A percentile compares a stretch with the other conserved stretches of the same genome.
These are phyloP conservation scores for Acacia confusa DNA, from an alignment of 306 rosid genomes.

Conservation along the genomic window DNA sequence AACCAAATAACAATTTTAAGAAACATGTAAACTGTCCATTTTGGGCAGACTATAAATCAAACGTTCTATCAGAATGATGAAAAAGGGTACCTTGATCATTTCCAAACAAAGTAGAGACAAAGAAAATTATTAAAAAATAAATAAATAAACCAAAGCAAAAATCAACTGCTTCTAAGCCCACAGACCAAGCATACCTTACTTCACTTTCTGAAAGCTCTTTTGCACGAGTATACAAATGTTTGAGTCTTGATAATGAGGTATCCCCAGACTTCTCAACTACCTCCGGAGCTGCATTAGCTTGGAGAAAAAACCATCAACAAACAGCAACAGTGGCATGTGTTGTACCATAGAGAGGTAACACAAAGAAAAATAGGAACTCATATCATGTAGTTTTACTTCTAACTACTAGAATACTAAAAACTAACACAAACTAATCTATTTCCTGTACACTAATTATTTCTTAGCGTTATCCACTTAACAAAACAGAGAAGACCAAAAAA, in stretches of 20 bases:
- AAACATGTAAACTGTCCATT: slow-evolving; percentile 28
- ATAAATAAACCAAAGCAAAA: slow-evolving; percentile 4
- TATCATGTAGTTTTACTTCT: neutral
- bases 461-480: neutral
- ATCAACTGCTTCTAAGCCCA: slow-evolving; percentile 27
- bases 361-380: neutral
- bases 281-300: slow-evolving; percentile 72
- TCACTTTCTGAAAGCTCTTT: slow-evolving; percentile 83
- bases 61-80: neutral
- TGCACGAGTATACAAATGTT: slow-evolving; percentile 67
- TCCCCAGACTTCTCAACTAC: slow-evolving; percentile 98
- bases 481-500: neutral
- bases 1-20: slow-evolving; percentile 38
- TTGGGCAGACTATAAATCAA: slow-evolving; percentile 3
- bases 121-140: neutral
- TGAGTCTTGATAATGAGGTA: slow-evolving; percentile 69
- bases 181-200: slow-evolving; percentile 53
- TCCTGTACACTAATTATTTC: neutral
- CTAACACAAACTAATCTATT: neutral
- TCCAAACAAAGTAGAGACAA: neutral
- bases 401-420: neutral
- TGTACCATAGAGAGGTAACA: neutral
- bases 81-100: neutral
- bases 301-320: slow-evolving; percentile 28
- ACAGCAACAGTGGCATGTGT: neutral